Conservation (phyloP, 2,329 filamentous ascomycete species). For the Truncatella angustata region DNA sequence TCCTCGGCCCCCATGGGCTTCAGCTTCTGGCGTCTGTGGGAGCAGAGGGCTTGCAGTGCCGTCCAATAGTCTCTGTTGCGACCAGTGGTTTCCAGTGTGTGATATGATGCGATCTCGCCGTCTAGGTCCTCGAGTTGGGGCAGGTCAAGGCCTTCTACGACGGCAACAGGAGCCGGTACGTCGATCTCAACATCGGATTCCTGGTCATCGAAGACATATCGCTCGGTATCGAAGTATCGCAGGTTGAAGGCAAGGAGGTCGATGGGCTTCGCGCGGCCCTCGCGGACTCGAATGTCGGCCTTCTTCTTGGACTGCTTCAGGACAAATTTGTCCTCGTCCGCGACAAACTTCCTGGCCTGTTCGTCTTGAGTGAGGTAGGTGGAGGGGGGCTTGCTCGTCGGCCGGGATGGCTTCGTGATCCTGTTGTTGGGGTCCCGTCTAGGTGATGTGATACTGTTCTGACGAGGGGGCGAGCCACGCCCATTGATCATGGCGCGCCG, state of each 20-base stretch:
- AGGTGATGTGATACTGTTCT: constrained; percentile 55
- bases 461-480: constrained; percentile 39
- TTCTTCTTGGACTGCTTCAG: constrained; percentile 98
- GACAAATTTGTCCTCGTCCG: constrained; percentile 94
- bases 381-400: constrained; percentile 25
- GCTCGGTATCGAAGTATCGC: constrained; percentile 81
- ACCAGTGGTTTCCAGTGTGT: constrained; percentile 73
- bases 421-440: constrained; percentile 54
- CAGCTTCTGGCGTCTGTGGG: constrained; percentile 68
- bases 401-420: constrained; percentile 49
- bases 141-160: constrained; percentile 71
- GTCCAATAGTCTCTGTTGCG: constrained; percentile 90
- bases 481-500: constrained; percentile 54
- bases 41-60: constrained; percentile 81
- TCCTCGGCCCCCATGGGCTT: constrained; percentile 62
- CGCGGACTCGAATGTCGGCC: constrained; percentile 89
- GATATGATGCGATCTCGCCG: constrained; percentile 76
- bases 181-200: constrained; percentile 71
- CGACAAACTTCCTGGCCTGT: constrained; percentile 79
- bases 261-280: constrained; percentile 85
- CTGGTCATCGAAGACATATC: constrained; percentile 82
- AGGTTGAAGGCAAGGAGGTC: constrained; percentile 92
- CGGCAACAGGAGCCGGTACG: constrained; percentile 74
- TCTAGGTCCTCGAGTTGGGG: constrained; percentile 72
- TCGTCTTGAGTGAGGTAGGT: constrained; percentile 69